Percentiles rank a stretch among this genome's conserved stretches.
Evolutionary conservation across 805 yeast genomes (phyloP).

Genomic region (Suhomyces pyralidae): DNA sequence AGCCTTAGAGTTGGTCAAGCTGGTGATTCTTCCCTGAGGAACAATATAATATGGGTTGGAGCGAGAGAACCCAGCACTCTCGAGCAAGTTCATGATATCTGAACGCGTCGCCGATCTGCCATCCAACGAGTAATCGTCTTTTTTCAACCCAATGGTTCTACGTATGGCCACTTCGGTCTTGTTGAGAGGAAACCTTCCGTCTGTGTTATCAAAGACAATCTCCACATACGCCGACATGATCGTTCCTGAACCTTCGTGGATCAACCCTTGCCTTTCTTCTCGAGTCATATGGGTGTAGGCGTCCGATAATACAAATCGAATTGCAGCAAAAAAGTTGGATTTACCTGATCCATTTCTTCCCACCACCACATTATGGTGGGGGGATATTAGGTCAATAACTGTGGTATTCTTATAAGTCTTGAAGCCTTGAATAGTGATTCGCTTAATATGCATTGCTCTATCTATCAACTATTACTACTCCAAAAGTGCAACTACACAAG

Average conservation of each 20-base stretch:
- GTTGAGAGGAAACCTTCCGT: conserved; percentile 67
- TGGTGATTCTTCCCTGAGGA: conserved; percentile 91
- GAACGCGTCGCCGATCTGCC: conserved; percentile 73
- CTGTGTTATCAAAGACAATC: conserved; percentile 78
- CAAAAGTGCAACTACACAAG: not conserved
- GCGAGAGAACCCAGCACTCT: conserved; percentile 88
- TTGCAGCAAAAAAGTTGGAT: conserved; percentile 92
- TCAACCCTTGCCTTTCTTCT: conserved; percentile 81
- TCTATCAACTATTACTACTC: not conserved
- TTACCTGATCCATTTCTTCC: conserved; percentile 98
- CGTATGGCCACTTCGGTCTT: conserved; percentile 69
- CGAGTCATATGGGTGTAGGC: conserved; percentile 80
- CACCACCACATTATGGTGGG: conserved; percentile 76
- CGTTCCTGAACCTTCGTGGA: conserved; percentile 88
- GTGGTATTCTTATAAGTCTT: conserved; percentile 88
- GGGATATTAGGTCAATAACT: conserved; percentile 70
- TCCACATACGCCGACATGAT: conserved; percentile 93
- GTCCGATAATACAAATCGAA: conserved; percentile 86
- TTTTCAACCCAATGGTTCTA: conserved; percentile 89
- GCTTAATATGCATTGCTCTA: conserved; percentile 35
- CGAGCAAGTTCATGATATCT: conserved; percentile 78
- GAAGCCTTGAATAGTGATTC: conserved; percentile 84
- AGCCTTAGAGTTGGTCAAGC: conserved; percentile 86
- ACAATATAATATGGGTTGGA: conserved; percentile 94
- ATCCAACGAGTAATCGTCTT: conserved; percentile 87